These are phyloP conservation scores for Termitomyces eurrhizus DNA, from an alignment of 768 basidiomycete genomes.

Conservation along the genomic window DNA sequence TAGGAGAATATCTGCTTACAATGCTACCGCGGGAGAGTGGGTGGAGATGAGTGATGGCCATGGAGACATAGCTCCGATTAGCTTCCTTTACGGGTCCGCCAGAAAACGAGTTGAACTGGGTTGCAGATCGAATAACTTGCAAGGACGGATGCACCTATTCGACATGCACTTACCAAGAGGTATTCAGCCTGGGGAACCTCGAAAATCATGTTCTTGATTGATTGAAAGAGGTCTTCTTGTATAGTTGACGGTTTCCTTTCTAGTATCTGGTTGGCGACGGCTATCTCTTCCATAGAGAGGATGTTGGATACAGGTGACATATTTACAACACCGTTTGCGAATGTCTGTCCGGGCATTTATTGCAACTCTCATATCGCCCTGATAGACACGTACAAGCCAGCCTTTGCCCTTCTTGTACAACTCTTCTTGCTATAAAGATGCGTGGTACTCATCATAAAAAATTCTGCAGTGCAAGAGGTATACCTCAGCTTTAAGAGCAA, in stretches of 20 bases:
- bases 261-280: constrained; percentile 20
- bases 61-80: constrained; percentile 31
- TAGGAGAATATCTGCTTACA: constrained; percentile 14
- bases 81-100: constrained; percentile 21
- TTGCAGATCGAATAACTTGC: background rate
- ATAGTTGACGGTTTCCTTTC: constrained; percentile 24
- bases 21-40: constrained; percentile 43
- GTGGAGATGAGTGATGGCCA: constrained; percentile 33
- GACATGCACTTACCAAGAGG: constrained; percentile 20
- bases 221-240: constrained; percentile 22
- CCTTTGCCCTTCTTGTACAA: constrained; percentile 24
- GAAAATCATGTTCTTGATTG: constrained; percentile 24
- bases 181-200: constrained; percentile 26
- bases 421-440: constrained; percentile 21
- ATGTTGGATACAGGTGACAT: constrained; percentile 25
- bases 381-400: constrained; percentile 22
- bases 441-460: no score
- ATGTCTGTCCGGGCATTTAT: constrained; percentile 19
- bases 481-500: constrained; percentile 24
- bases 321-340: constrained; percentile 25
- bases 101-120: constrained; percentile 30
- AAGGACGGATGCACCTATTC: background rate
- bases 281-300: constrained; percentile 20
- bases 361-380: background rate
- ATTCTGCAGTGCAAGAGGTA: background rate